Evolutionary conservation across 1,139 yeast genomes (phyloP), one percentile per base, ranked within the genome.

Genomic region (Magnusiomyces paraingens): DNA sequence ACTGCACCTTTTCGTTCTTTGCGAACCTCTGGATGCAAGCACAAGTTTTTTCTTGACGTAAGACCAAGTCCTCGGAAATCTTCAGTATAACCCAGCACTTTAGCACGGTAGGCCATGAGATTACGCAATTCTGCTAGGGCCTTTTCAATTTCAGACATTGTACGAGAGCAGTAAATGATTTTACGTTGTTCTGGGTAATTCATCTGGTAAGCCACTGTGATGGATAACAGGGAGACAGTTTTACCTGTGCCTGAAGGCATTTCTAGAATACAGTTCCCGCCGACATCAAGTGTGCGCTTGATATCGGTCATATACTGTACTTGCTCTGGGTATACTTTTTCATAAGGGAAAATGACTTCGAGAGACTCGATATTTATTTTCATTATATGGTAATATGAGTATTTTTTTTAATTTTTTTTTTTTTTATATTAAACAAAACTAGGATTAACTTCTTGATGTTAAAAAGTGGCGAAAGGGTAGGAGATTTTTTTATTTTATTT

Each of bases 231-330:
- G 1, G 98, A 90, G 3, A 93, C 87, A 43, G 99, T 93, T 68
- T 93, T 93, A 46, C 99, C 99, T 3, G 99, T 93, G 1, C 99
- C 99, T n/a, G 99, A 93, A 64, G 99, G 99, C 99, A 93, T 93
- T 73, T 93, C 99, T 66, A 93, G 71, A 54, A 93, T 91, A 72
- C 97, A 87, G 69, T 91, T 90, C n/a, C 98, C 99, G 1, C 98
- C 98, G 1, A 86, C 95, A 74, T 93, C 99, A 51, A 93, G 73
- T 1, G 98, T 87, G 67, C 84, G 83, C 73, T 93, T 93, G 62
- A 93, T 85, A 69, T 93, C 98, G 62, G 95, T 82, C 98, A 93
- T 93, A 71, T 93, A 93, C 46, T 93, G 93, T 76, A 91, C 93
- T 68, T 93, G 99, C 70, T 93, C 99, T 1, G 99, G 99, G 67